These are phyloP conservation scores for Azolla pinnata DNA, from an alignment of 75 land plant genomes.

Conservation along the genomic window DNA sequence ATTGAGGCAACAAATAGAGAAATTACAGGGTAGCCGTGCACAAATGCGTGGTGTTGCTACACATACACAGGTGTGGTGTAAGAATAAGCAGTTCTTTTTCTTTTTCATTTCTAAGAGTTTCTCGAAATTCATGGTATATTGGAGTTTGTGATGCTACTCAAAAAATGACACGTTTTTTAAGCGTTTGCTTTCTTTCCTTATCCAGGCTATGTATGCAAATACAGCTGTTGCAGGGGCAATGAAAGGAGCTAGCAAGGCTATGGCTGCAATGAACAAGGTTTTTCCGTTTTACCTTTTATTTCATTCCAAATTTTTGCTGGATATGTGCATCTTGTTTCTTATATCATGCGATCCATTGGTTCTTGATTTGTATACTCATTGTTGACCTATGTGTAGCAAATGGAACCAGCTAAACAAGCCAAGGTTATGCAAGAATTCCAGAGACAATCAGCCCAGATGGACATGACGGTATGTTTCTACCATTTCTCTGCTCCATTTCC, in stretches of 20 bases:
- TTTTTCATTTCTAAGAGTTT: too few relatives aligned
- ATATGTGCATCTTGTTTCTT: too few relatives aligned
- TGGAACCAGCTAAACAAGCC: conserved; percentile 84
- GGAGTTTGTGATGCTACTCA: too few relatives aligned
- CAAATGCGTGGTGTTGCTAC: conserved; percentile 97
- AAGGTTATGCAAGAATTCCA: conserved; percentile 87
- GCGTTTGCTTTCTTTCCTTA: too few relatives aligned
- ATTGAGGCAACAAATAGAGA: conserved; percentile 83
- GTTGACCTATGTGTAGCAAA: conserved; percentile 60
- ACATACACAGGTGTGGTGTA: conserved; percentile 67
- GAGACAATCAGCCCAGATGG: conserved; percentile 89
- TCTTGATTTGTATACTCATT: background rate
- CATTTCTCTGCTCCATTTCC: too few relatives aligned
- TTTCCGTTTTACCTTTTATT: background rate
- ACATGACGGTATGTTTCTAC: conserved; percentile 97
- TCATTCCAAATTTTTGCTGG: background rate
- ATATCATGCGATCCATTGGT: background rate
- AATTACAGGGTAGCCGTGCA: conserved; percentile 90
- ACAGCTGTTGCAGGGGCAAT: conserved; percentile 81
- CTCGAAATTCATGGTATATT: too few relatives aligned
- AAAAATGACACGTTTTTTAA: too few relatives aligned
- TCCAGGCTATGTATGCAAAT: conserved; percentile 85
- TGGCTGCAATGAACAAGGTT: conserved; percentile 97
- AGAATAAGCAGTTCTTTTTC: too few relatives aligned
- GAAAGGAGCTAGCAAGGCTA: conserved; percentile 93